Evolutionary conservation across 2,329 filamentous ascomycete species (phyloP).

Genomic region (Peltaster fructicola): DNA sequence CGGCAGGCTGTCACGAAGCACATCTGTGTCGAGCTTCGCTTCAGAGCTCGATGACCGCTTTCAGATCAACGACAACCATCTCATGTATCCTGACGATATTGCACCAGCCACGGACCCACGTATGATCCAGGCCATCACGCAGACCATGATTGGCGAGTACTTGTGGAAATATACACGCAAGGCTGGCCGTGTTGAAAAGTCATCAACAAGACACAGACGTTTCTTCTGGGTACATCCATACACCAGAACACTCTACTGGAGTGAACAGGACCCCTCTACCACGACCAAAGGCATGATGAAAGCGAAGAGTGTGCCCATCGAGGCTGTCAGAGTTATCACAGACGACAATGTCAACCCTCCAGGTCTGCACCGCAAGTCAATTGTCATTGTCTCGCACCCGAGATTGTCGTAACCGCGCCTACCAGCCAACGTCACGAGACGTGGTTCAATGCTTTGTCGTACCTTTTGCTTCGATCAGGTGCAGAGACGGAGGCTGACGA

Average conservation of each 20-base stretch:
- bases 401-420: constrained; percentile 83
- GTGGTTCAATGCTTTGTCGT: constrained; percentile 95
- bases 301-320: constrained; percentile 82
- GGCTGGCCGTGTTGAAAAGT: constrained; percentile 74
- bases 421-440: constrained; percentile 93
- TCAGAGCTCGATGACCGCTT: constrained; percentile 88
- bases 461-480: constrained; percentile 61
- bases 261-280: constrained; percentile 66
- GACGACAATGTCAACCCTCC: constrained; percentile 94
- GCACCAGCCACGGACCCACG: constrained; percentile 65
- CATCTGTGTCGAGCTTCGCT: constrained; percentile 85
- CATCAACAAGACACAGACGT: constrained; percentile 72
- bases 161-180: constrained; percentile 98
- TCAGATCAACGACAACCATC: constrained; percentile 44
- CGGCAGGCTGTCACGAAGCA: constrained; percentile 45
- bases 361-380: constrained; percentile 81
- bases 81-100: constrained; percentile 42
- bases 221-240: constrained; percentile 99
- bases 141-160: constrained; percentile 98
- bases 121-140: constrained; percentile 97
- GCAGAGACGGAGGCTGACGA: constrained; percentile 34
- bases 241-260: constrained; percentile 93
- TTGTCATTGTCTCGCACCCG: constrained; percentile 73
- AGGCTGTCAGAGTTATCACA: constrained; percentile 76
- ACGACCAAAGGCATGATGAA: constrained; percentile 61